These are phyloP conservation scores for Marchantia polymorpha DNA, from an alignment of 225 moss, liverwort and hornwort genomes.

Conservation along the genomic window DNA sequence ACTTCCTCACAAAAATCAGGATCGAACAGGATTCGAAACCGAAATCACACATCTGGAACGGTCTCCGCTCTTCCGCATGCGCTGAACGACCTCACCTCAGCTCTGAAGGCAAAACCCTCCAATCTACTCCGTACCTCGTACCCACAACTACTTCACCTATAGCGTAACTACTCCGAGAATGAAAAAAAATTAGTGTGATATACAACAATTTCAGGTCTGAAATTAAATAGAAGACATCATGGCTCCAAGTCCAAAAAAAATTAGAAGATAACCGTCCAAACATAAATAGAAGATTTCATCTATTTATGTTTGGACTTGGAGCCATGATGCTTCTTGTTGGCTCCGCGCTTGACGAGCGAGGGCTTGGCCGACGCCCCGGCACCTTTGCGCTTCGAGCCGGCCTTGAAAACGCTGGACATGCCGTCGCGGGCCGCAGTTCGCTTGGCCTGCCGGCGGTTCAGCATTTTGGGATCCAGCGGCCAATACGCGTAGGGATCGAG, in stretches of 20 bases:
- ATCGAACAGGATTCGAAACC: too few species aligned
- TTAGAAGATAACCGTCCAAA: too few species aligned
- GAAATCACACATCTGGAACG: too few species aligned
- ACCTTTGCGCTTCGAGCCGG: constrained; percentile 60
- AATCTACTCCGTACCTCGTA: neutral
- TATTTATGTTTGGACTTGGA: constrained; percentile 32
- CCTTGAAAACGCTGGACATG: constrained; percentile 80
- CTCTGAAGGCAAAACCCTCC: constrained; percentile 25
- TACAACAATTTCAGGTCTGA: neutral
- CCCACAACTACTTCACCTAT: neutral
- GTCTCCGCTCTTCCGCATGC: neutral
- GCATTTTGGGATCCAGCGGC: constrained; percentile 94
- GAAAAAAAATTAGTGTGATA: neutral
- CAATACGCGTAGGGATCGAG: constrained; percentile 96
- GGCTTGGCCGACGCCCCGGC: constrained; percentile 51
- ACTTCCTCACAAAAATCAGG: too few species aligned
- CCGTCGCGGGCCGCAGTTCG: constrained; percentile 75
- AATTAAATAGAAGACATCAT: too few species aligned
- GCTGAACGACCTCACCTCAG: neutral
- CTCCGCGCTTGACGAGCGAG: constrained; percentile 37
- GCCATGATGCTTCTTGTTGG: constrained; percentile 61
- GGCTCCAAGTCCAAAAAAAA: too few species aligned
- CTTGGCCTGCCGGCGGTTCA: constrained; percentile 83
- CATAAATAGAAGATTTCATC: too few species aligned
- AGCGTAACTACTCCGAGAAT: neutral